Conservation (phyloP, 441 rosid species). For the Populus trichocarpa region DNA sequence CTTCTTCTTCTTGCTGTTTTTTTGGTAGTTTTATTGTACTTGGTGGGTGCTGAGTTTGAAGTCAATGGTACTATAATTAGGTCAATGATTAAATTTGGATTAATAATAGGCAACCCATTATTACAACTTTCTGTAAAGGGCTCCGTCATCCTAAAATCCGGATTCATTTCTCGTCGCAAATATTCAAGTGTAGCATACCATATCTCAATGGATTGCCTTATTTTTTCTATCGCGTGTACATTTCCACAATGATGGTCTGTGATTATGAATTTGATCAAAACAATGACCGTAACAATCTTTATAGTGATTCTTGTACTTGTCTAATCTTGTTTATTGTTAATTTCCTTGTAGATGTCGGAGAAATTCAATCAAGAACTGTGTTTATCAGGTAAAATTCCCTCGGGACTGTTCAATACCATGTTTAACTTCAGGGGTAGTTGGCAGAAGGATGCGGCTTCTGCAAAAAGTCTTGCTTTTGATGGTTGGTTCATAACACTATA, state of each 20-base stretch:
- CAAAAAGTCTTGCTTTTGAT: constrained; percentile 68
- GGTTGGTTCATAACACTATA: constrained; percentile 90
- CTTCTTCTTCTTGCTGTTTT: not conserved
- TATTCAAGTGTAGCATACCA: not conserved
- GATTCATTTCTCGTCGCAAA: not conserved
- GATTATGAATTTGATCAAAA: not conserved
- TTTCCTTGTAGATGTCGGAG: constrained; percentile 78
- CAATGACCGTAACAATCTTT: not conserved
- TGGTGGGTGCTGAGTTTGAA: not conserved
- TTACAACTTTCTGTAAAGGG: not conserved
- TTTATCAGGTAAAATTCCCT: constrained; percentile 77
- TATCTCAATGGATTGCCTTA: not conserved
- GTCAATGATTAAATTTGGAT: not conserved
- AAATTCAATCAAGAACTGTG: constrained; percentile 74
- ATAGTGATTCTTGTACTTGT: not conserved
- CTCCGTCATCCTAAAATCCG: not conserved
- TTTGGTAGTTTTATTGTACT: not conserved
- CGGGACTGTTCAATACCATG: constrained; percentile 75
- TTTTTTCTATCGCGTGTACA: not conserved
- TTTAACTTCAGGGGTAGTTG: constrained; percentile 63
- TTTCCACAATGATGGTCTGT: not conserved
- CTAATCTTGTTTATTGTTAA: not conserved
- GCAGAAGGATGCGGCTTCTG: constrained; percentile 74
- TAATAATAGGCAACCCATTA: not conserved
- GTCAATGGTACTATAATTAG: not conserved